These are phyloP conservation scores for Lithohypha guttulata DNA, from an alignment of 2,329 filamentous ascomycete genomes.

Conservation along the genomic window DNA sequence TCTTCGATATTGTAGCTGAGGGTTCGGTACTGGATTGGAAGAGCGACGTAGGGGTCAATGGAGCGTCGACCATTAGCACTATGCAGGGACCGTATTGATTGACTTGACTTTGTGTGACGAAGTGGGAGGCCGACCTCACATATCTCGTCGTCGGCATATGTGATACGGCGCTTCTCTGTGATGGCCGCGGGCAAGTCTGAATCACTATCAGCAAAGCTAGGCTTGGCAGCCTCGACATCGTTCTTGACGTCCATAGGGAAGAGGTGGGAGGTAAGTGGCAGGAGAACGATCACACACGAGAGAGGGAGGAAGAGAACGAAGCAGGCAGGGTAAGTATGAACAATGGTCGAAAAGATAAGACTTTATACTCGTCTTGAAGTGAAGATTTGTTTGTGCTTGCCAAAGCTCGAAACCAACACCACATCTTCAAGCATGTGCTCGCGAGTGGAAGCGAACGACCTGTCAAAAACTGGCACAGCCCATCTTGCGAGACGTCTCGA, in stretches of 20 bases:
- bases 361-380: no score
- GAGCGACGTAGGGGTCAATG: conserved; percentile 22
- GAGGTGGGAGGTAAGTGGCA: no score
- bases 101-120: conserved; percentile 11
- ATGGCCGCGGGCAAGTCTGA: conserved; percentile 11
- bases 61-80: conserved; percentile 15
- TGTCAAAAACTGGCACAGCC: no score
- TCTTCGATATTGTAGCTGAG: conserved; percentile 45
- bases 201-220: conserved; percentile 6
- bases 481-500: no score
- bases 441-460: no score
- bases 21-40: conserved; percentile 27
- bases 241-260: neutral
- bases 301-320: no score
- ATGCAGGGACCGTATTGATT: conserved; percentile 15
- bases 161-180: conserved; percentile 17
- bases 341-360: neutral
- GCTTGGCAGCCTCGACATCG: conserved; percentile 3
- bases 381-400: no score
- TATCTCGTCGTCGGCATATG: conserved; percentile 18
- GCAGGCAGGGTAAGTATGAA: neutral
- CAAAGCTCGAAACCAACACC: no score
- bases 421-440: no score
- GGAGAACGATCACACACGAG: no score
- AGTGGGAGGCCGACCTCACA: conserved; percentile 11